Evolutionary conservation across 78 protist species (phyloP), one percentile per base, ranked within the genome.

Genomic region (Dictyostelium intermedium): DNA sequence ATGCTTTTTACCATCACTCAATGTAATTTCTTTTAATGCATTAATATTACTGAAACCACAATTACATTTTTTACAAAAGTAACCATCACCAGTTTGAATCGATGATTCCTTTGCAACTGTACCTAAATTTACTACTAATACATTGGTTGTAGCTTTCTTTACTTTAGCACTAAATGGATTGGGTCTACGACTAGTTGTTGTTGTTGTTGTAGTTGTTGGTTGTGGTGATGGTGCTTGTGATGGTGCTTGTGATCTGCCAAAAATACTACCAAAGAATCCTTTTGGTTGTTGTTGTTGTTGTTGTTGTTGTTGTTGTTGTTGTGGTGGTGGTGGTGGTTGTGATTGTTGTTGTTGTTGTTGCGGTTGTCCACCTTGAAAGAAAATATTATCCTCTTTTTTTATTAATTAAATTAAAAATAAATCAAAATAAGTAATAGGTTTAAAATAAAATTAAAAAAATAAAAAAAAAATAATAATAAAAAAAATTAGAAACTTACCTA

Each of bases 1-100:
- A 30, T 3, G 20, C 0, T n/a, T 25, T 18, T 23, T 45, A 16
- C 87, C 94, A 69, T 89, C 94, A 45, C 20, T 56, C 9, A 37
- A 25, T 60, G 85, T 30, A 8, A 86, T 35, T 32, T 78, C 37
- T 37, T 45, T 53, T 61, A 80, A 80, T 25, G 39, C 16, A 32
- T 85, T 83, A 39, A 86, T 82, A 50, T 82, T 84, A 72, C 87
- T 78, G 70, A 82, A 82, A 27, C 47, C 82, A 25, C 70, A 73
- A 7, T 85, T 66, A 30, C 96, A 92, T 6, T 87, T 56, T 35
- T 70, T 82, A 81, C 96, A 94, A 66, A 63, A 83, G 9, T 81
- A 9, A 10, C 91, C 91, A 83, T 94, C 96, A 56, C 96, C 96
- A 77, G 96, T 94, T 34, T 82, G 93, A 86, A 94, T 73, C 23